Base-by-base conservation (phyloP, 345 rosid species). In the Triadica sebifera region DNA sequence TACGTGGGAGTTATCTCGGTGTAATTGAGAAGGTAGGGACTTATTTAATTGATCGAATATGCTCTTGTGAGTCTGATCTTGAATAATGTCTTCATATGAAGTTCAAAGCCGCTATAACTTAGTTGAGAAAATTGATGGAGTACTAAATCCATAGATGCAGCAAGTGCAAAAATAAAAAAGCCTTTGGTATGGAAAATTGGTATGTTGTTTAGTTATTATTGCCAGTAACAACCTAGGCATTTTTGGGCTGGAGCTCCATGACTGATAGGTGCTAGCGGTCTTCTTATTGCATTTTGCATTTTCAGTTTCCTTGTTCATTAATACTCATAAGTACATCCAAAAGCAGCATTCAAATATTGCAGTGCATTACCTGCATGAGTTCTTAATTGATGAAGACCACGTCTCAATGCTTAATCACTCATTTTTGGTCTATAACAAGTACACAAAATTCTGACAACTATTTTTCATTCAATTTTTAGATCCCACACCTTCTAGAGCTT, bases 401-500 rank as follows among this genome's bases (percentile, higher is more conserved):
- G 34, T 34, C 12, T 29, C 11, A 17, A 29, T 60, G 9, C 38
- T 24, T n/a, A 62, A 17, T 62, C 13, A 25, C 34, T 46, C 3
- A 62, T 68, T 15, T 66, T 69, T 67, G 67, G 37, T 66, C 9
- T 53, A 12, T 41, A 50, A 20, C 47, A 68, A 73, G 38, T 71
- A n/a, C 75, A 67, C 41, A 60, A 39, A 61, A 73, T 67, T 65
- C 51, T 86, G 78, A 81, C 76, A 29, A n/a, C 47, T 46, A 45
- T 25, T 43, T 74, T 41, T 79, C 37, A 34, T 59, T 65, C 10
- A 60, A 46, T 79, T 83, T 61, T 34, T 75, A 94, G 97, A 92
- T 94, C 62, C 97, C 97, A 64, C 92, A 94, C 80, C 93, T 94
- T 82, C 77, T 85, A 70, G 95, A 92, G 85, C 91, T 94, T 69